Conservation (phyloP, 345 rosid species). For the Excoecaria agallocha region DNA sequence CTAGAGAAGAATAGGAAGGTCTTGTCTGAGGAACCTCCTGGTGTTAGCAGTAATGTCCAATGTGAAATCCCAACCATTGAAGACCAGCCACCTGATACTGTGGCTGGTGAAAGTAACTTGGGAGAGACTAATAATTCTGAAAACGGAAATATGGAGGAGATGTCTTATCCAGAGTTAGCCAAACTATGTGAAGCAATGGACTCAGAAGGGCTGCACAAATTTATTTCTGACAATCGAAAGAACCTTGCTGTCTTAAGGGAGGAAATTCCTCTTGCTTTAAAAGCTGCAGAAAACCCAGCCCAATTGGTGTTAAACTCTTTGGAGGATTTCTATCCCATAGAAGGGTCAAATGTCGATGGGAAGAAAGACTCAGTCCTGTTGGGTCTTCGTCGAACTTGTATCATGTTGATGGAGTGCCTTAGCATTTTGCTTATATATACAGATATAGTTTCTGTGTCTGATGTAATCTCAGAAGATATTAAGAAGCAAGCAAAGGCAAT, state of each 20-base stretch:
- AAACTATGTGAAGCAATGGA: constrained; percentile 87
- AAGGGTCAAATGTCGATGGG: constrained; percentile 60
- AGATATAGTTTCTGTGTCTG: constrained; percentile 42
- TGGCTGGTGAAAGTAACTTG: constrained; percentile 48
- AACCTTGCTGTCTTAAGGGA: constrained; percentile 80
- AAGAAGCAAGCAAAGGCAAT: constrained; percentile 71
- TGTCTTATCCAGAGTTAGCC: constrained; percentile 71
- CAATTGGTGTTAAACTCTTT: constrained; percentile 74
- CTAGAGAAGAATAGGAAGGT: constrained; percentile 58
- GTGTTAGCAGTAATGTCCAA: constrained; percentile 38
- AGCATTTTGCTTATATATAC: constrained; percentile 56
- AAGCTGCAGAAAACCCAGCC: constrained; percentile 76
- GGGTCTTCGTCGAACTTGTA: constrained; percentile 95
- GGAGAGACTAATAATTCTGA: constrained; percentile 48
- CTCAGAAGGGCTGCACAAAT: constrained; percentile 82
- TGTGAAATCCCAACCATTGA: constrained; percentile 30
- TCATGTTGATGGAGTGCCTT: constrained; percentile 99
- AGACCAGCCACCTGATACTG: constrained; percentile 46
- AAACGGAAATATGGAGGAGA: constrained; percentile 51
- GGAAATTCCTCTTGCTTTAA: constrained; percentile 85
- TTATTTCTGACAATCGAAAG: constrained; percentile 97
- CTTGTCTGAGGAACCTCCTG: constrained; percentile 41
- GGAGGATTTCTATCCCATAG: constrained; percentile 71
- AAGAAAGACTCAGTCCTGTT: constrained; percentile 83
- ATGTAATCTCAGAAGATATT: constrained; percentile 61